These are phyloP conservation scores for Yamadazyma songkhlaensis DNA, from an alignment of 1,139 yeast genomes.

Conservation along the genomic window DNA sequence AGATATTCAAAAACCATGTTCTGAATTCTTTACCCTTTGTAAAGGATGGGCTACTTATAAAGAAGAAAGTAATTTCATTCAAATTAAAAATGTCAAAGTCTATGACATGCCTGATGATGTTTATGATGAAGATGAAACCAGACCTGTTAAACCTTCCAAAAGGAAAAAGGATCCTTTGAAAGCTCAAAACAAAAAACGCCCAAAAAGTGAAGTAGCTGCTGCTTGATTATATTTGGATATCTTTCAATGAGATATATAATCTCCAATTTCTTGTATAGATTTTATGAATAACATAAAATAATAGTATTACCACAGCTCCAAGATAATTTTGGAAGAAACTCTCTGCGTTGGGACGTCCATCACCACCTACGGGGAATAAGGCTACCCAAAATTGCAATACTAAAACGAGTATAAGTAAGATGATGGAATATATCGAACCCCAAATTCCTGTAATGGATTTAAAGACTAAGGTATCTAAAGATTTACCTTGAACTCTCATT, in stretches of 20 bases:
- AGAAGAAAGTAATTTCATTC: slow-evolving; percentile 56
- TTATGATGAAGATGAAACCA: slow-evolving; percentile 70
- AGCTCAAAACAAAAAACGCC: slow-evolving; percentile 12
- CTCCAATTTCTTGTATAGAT: slow-evolving; percentile 33
- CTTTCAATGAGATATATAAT: slow-evolving; percentile 2
- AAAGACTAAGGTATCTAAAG: slow-evolving; percentile 27
- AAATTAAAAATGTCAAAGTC: slow-evolving; percentile 74
- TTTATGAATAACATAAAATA: slow-evolving; percentile 35
- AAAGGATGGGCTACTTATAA: slow-evolving; percentile 69
- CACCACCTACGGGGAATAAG: slow-evolving; percentile 30
- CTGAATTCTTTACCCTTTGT: slow-evolving; percentile 81
- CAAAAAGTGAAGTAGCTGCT: slow-evolving; percentile 13
- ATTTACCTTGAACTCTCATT: slow-evolving; percentile 25
- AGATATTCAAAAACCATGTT: slow-evolving; percentile 88
- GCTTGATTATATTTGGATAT: slow-evolving; percentile 1
- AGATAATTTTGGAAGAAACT: slow-evolving; percentile 37
- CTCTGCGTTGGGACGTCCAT: slow-evolving; percentile 25
- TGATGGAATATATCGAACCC: slow-evolving; percentile 35
- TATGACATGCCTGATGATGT: slow-evolving; percentile 85
- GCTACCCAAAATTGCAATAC: slow-evolving; percentile 40
- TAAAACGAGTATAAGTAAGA: slow-evolving; percentile 28
- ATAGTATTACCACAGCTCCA: slow-evolving; percentile 30
- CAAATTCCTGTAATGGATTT: slow-evolving; percentile 28
- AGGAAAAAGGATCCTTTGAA: slow-evolving; percentile 16
- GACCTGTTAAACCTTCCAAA: slow-evolving; percentile 60